Evolutionary conservation across 2,329 filamentous ascomycete genomes (phyloP).

Genomic region (Arthrobotrys conoides): DNA sequence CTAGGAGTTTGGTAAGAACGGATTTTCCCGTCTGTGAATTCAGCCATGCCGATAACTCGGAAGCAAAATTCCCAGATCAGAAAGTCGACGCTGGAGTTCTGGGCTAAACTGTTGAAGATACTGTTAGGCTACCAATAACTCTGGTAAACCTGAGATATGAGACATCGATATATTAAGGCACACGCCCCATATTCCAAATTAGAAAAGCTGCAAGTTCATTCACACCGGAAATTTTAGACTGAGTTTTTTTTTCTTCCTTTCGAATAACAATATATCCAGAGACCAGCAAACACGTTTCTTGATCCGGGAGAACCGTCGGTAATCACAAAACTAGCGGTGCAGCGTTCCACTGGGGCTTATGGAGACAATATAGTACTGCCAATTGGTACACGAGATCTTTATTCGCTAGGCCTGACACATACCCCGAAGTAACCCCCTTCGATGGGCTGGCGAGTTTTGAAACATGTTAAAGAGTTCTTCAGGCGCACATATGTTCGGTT

Average conservation of each 20-base stretch:
- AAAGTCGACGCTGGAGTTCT: slow-evolving; percentile 20
- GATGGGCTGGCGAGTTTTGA: slow-evolving; percentile 38
- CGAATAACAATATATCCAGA: slow-evolving; percentile 34
- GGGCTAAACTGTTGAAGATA: slow-evolving; percentile 1
- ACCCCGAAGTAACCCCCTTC: neutral
- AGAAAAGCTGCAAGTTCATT: slow-evolving; percentile 15
- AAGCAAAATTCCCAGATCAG: slow-evolving; percentile 23
- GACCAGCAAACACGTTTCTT: slow-evolving; percentile 49
- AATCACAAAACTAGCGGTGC: slow-evolving; percentile 37
- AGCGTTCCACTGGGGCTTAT: slow-evolving; percentile 10
- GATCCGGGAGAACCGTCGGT: slow-evolving; percentile 27
- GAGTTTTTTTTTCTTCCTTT: neutral
- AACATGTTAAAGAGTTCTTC: slow-evolving; percentile 50
- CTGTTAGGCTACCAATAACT: slow-evolving; percentile 20
- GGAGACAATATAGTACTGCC: slow-evolving; percentile 19
- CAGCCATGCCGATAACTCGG: slow-evolving; percentile 8
- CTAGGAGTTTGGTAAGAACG: slow-evolving; percentile 17
- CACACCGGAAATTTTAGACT: slow-evolving; percentile 18
- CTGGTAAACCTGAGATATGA: slow-evolving; percentile 30
- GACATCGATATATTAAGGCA: slow-evolving; percentile 28
- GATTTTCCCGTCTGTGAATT: slow-evolving; percentile 8
- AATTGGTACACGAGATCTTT: slow-evolving; percentile 24
- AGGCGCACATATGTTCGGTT: slow-evolving; percentile 21
- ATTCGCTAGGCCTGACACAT: slow-evolving; percentile 50
- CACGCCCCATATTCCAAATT: slow-evolving; percentile 23